A percentile compares a stretch with the other conserved stretches of the same genome.
phyloP scores from a whole-genome alignment of 2,329 filamentous ascomycete genomes.

The Alternaria dauci region DNA sequence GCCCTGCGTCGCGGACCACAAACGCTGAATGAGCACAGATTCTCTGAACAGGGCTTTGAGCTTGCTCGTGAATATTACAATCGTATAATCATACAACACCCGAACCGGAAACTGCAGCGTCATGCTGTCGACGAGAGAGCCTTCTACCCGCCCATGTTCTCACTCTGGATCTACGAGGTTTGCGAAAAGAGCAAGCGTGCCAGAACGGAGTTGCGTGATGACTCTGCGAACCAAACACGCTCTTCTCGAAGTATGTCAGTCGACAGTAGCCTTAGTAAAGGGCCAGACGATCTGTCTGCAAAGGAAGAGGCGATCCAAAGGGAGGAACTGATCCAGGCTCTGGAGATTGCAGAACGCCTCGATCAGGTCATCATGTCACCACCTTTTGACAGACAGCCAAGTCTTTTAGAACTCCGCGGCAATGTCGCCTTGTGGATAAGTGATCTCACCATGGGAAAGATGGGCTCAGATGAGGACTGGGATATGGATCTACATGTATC shows the following conservation, averaged over 20 bases:
- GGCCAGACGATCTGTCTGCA: conserved; percentile 14
- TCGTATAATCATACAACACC: conserved; percentile 75
- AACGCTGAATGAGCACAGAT: conserved; percentile 18
- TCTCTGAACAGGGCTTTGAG: conserved; percentile 60
- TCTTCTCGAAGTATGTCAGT: conserved; percentile 25
- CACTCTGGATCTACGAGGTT: conserved; percentile 79
- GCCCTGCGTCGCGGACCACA: conserved; percentile 66
- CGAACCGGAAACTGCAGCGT: conserved; percentile 69
- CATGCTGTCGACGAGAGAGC: conserved; percentile 70
- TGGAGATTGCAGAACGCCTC: conserved; percentile 72
- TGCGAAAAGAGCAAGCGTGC: conserved; percentile 65
- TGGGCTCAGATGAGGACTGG: conserved; percentile 26
- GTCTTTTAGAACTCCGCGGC: conserved; percentile 74
- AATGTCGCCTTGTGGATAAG: conserved; percentile 79
- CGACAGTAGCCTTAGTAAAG: conserved; percentile 14
- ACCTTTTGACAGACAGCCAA: conserved; percentile 73
- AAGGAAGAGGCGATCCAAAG: conserved; percentile 51
- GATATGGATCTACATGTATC: conserved; percentile 14
- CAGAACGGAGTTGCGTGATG: conserved; percentile 32
- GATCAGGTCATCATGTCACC: conserved; percentile 73
- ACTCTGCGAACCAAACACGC: conserved; percentile 6
- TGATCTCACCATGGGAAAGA: conserved; percentile 65
- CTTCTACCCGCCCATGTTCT: conserved; percentile 84
- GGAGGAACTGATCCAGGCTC: conserved; percentile 66
- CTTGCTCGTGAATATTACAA: conserved; percentile 76